Evolutionary conservation across 1,284 basidiomycete species (phyloP), one percentile per base, ranked within the genome.

Genomic region (Farysia itapuensis): DNA sequence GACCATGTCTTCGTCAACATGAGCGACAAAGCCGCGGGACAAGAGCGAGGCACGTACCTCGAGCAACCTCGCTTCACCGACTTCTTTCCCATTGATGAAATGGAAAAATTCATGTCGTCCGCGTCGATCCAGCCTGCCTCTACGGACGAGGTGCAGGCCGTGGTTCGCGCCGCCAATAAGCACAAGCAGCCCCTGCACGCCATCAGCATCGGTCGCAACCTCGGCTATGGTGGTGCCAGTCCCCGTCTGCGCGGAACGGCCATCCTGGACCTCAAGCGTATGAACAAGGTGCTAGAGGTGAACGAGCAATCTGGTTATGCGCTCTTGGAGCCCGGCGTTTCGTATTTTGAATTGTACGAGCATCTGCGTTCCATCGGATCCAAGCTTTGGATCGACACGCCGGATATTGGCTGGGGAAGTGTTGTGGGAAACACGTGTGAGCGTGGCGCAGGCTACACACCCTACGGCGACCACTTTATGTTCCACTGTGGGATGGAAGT

Each of bases 211-310:
- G 67, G 67, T 0, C 35, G 67, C 3, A 69, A 70, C 38, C 44
- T 70, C 4, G 67, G 67, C 2, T 70, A 70, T 20, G 67, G 67
- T 8, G 67, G 67, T 4, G 22, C 58, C 2, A 57, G 56, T 0
- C 58, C 57, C 12, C 57, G 61, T 5, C 41, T 70, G 5, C 57
- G 58, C 14, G 66, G 67, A 16, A 46, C 63, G 4, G 48, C 48
- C n/a, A 35, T 59, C 1, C 16, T 70, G 14, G 39, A 69, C 29
- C 43, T 70, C 24, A 40, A 37, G 40, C 36, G 67, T 4, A 68
- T 70, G 61, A 45, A 70, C 49, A 53, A 51, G 40, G 44, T 69
- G n/a, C 47, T 70, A 15, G 46, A 54, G 33, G 38, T 69, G 26
- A 49, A 68, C 30, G 63, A 66, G 26, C 41, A 67, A 6, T 45